Conservation (phyloP, 2,329 filamentous ascomycete species). For the Coniochaeta sp. region DNA sequence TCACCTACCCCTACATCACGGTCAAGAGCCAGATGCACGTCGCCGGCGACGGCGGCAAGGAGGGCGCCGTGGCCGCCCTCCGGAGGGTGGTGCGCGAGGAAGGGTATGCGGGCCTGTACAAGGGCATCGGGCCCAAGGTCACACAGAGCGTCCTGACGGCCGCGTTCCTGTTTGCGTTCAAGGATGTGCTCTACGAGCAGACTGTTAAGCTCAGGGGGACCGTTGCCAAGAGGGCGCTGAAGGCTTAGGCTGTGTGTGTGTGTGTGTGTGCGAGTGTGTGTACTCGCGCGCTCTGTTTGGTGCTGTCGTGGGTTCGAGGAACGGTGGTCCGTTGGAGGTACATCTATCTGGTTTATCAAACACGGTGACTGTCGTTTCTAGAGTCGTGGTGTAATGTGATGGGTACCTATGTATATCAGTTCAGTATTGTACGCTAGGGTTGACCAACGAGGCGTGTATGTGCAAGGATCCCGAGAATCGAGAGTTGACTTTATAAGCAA, state of each 20-base stretch:
- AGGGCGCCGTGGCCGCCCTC: constrained; percentile 73
- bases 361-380: not conserved
- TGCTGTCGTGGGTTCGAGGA: not conserved
- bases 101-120: constrained; percentile 88
- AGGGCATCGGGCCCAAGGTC: constrained; percentile 92
- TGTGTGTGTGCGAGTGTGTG: too few relatives aligned
- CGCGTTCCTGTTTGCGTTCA: constrained; percentile 94
- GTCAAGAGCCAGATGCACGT: constrained; percentile 98
- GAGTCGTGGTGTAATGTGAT: not conserved
- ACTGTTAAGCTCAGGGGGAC: constrained; percentile 57
- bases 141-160: constrained; percentile 95
- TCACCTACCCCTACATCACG: constrained; percentile 98
- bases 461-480: not conserved
- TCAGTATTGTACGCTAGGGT: not conserved
- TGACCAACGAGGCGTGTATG: not conserved
- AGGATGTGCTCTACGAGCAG: constrained; percentile 88
- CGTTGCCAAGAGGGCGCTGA: constrained; percentile 28
- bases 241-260: constrained; percentile 15
- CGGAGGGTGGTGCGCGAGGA: constrained; percentile 77
- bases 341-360: not conserved
- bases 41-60: constrained; percentile 69
- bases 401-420: not conserved
- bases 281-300: too few relatives aligned
- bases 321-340: not conserved
- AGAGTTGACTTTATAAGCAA: not conserved